Percentiles rank a stretch among this genome's conserved stretches.
Conservation (phyloP, 495 filamentous ascomycete species). For the Penicillium chermesinum region DNA sequence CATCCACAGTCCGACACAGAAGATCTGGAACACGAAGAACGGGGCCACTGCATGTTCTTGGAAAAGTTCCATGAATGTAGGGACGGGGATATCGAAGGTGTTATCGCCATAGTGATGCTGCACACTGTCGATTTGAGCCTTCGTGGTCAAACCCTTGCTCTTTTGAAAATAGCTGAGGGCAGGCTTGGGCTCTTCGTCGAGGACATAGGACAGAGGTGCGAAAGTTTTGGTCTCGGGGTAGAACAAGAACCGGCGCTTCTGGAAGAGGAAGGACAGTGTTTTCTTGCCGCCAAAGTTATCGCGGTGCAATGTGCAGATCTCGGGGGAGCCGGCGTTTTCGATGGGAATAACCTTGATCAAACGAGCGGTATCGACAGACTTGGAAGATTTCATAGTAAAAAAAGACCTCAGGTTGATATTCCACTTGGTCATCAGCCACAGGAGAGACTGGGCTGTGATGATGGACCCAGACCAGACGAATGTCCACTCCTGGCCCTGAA, state of each 20-base stretch:
- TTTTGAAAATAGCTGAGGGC: slow-evolving; percentile 70
- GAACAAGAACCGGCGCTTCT: slow-evolving; percentile 95
- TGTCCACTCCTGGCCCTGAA: slow-evolving; percentile 89
- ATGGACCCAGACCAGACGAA: slow-evolving; percentile 88
- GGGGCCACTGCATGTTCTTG: slow-evolving; percentile 97
- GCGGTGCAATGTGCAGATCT: slow-evolving; percentile 74
- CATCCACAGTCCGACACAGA: slow-evolving; percentile 98
- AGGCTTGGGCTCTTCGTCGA: slow-evolving; percentile 80
- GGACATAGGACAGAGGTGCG: slow-evolving; percentile 73
- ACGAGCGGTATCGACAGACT: slow-evolving; percentile 67
- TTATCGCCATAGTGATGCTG: slow-evolving; percentile 94
- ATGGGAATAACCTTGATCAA: slow-evolving; percentile 92
- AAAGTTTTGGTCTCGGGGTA: slow-evolving; percentile 64
- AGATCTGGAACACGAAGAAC: slow-evolving; percentile 99
- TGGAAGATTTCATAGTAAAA: slow-evolving; percentile 73
- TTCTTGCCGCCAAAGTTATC: slow-evolving; percentile 68
- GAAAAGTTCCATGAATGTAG: slow-evolving; percentile 91
- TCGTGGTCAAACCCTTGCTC: slow-evolving; percentile 63
- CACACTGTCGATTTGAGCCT: slow-evolving; percentile 67
- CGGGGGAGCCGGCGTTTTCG: slow-evolving; percentile 81
- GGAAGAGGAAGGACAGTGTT: slow-evolving; percentile 88
- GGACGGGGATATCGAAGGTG: slow-evolving; percentile 96
- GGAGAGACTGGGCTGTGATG: slow-evolving; percentile 77
- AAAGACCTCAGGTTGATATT: slow-evolving; percentile 77
- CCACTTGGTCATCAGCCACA: slow-evolving; percentile 97